phyloP scores from a whole-genome alignment of 2,329 filamentous ascomycete species.

The Tolypocladium tundrense region DNA sequence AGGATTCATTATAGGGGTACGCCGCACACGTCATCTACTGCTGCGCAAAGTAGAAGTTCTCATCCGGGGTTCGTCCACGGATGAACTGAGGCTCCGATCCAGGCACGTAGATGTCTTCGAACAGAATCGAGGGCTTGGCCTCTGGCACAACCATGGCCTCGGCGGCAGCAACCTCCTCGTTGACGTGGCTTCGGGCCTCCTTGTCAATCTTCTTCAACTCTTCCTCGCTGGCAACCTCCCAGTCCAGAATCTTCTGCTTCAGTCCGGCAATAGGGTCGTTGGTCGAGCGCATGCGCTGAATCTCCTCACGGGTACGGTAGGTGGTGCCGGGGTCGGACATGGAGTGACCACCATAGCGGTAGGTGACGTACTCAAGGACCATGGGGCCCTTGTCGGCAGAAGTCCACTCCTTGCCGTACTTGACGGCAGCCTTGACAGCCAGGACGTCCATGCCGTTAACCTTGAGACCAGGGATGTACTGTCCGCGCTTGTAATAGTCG shows the following conservation, averaged over 20 bases:
- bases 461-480: conserved; percentile 99
- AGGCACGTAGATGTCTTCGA: conserved; percentile 89
- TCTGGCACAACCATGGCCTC: conserved; percentile 83
- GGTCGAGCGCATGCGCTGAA: conserved; percentile 98
- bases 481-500: conserved; percentile 99
- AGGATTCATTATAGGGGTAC: conserved; percentile 20
- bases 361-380: conserved; percentile 97
- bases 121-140: conserved; percentile 70
- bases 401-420: conserved; percentile 87
- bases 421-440: conserved; percentile 89
- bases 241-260: conserved; percentile 97
- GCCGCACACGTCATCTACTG: conserved; percentile 21
- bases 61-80: conserved; percentile 77
- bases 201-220: conserved; percentile 96
- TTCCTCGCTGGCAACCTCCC: conserved; percentile 82
- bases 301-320: conserved; percentile 98
- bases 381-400: conserved; percentile 78
- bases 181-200: conserved; percentile 75
- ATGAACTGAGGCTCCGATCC: conserved; percentile 83
- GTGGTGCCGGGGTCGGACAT: conserved; percentile 99
- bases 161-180: conserved; percentile 79
- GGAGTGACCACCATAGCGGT: conserved; percentile 98
- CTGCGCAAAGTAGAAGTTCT: conserved; percentile 83
- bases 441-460: conserved; percentile 99
- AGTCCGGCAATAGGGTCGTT: conserved; percentile 96